phyloP scores from a whole-genome alignment of 169 alveolate species.

The Cryptosporidium sp. region DNA sequence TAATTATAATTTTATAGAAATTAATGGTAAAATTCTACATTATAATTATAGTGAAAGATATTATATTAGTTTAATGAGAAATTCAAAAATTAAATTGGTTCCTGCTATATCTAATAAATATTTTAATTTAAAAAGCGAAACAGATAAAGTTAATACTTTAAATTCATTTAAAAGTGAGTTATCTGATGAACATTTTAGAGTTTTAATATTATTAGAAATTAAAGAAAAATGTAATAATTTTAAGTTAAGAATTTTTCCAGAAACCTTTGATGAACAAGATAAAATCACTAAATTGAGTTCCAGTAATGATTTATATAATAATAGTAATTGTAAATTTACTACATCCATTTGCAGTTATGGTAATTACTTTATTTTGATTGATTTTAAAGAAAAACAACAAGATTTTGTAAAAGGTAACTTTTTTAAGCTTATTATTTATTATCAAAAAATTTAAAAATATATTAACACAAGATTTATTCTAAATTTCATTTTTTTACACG shows the following conservation, averaged over 20 bases:
- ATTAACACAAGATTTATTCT: background rate
- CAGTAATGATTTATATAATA: constrained; percentile 23
- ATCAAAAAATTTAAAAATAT: constrained; percentile 5
- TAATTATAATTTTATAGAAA: background rate
- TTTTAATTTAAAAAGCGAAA: background rate
- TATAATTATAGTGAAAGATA: constrained; percentile 36
- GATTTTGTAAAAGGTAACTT: constrained; percentile 6
- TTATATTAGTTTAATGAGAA: background rate
- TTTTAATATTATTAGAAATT: constrained; percentile 30
- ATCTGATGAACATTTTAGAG: background rate
- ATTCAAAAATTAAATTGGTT: background rate
- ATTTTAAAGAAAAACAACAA: constrained; percentile 16
- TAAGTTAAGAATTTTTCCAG: constrained; percentile 32
- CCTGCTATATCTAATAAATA: constrained; percentile 8
- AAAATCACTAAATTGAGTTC: constrained; percentile 17
- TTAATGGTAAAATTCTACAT: constrained; percentile 40
- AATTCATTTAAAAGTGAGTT: background rate
- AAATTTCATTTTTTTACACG: background rate
- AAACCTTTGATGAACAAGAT: constrained; percentile 15
- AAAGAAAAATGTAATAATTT: constrained; percentile 18
- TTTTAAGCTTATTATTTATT: constrained; percentile 33
- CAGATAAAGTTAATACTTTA: background rate
- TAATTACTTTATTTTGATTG: constrained; percentile 15
- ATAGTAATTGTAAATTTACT: constrained; percentile 52
- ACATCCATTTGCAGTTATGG: constrained; percentile 19